phyloP scores from a whole-genome alignment of 192 early-diverging fungal species.

The Helicostylum pulchrum region DNA sequence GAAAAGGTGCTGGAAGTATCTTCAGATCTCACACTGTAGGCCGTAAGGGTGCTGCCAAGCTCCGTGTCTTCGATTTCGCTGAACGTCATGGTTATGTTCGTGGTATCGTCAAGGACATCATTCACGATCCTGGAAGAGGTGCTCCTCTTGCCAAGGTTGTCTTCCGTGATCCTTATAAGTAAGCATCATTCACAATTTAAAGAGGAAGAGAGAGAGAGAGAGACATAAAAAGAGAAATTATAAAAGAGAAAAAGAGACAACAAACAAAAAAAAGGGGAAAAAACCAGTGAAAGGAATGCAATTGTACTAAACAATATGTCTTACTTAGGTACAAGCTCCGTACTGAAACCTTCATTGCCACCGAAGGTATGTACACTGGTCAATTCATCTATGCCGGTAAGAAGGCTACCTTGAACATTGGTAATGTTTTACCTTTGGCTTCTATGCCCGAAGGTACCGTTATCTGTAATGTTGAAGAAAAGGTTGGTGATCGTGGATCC shows the following conservation, averaged over 20 bases:
- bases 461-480: conserved; percentile 91
- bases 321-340: conserved; percentile 70
- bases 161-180: conserved; percentile 38
- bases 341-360: conserved; percentile 93
- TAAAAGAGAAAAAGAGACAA: no score
- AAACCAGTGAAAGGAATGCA: no score
- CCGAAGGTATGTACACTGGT: conserved; percentile 98
- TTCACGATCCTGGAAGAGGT: conserved; percentile 97
- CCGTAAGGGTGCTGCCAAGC: conserved; percentile 95
- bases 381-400: conserved; percentile 99
- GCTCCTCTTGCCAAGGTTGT: conserved; percentile 85
- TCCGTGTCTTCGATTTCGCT: conserved; percentile 90
- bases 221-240: no score
- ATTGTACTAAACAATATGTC: no score
- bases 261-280: no score
- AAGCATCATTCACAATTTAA: conserved; percentile 15
- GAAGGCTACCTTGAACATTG: conserved; percentile 89
- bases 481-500: conserved; percentile 92
- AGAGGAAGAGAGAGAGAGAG: no score
- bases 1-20: conserved; percentile 94
- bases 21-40: conserved; percentile 94
- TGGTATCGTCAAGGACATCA: conserved; percentile 97
- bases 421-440: conserved; percentile 91
- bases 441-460: conserved; percentile 98
- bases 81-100: conserved; percentile 98